These are phyloP conservation scores for Thielaviopsis cerberus DNA, from an alignment of 2,329 filamentous ascomycete genomes.

Conservation along the genomic window DNA sequence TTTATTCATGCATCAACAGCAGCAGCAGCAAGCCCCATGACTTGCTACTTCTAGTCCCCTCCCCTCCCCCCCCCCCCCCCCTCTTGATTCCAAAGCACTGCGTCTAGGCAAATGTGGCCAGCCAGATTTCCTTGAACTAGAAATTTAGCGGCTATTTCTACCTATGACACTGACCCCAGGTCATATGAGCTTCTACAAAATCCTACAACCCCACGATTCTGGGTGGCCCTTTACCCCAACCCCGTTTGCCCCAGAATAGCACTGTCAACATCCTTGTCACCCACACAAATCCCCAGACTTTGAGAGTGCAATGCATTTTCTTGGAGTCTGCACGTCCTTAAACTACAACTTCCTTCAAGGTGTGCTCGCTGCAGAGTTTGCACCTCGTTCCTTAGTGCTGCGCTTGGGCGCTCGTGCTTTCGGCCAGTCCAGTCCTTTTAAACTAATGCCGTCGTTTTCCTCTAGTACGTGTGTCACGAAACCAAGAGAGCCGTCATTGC, in stretches of 20 bases:
- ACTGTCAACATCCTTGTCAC: background rate
- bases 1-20: background rate
- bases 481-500: conserved; percentile 83
- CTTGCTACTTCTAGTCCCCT: no score
- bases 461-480: conserved; percentile 80
- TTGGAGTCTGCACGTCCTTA: no score
- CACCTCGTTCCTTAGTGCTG: background rate
- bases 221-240: conserved; percentile 1
- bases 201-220: conserved; percentile 6
- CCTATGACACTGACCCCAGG: background rate
- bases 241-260: conserved; percentile 1
- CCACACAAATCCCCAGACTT: background rate
- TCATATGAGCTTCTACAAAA: conserved; percentile 6
- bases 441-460: background rate
- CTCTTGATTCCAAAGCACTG: background rate
- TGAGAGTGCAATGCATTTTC: background rate
- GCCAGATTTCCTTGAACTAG: no score
- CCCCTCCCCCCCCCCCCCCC: background rate
- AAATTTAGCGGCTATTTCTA: background rate
- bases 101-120: background rate
- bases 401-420: background rate
- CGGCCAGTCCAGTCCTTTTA: background rate
- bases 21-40: no score
- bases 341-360: no score
- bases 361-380: no score